Base-by-base conservation (phyloP, 495 filamentous ascomycete species). In the Annulohypoxylon moriforme region DNA sequence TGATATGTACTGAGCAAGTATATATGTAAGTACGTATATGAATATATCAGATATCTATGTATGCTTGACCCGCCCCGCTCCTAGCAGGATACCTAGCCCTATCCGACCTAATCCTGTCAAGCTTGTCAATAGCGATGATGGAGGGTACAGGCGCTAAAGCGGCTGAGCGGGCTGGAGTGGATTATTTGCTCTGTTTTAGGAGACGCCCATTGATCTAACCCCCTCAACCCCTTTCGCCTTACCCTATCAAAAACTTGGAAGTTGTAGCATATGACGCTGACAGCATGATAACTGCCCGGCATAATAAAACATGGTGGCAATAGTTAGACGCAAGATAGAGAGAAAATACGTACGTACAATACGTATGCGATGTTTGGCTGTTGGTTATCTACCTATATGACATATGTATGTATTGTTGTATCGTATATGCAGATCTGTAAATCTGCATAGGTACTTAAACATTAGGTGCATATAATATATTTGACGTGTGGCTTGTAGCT, bases 231-330 rank as follows among this genome's bases (percentile, higher is more conserved):
- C 47, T 56, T 53, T 44, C 40, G 20, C 56, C 27, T 60, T 42
- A 31, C 64, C 70, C 70, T 73, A 73, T 73, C 61, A 68, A 69
- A 64, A 68, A 61, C 65, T 68, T 68, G 70, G 65, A 73, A 68
- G 64, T 53, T 31, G 60, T 65, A 52, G 56, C 64, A 68, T 68
- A 73, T 68, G 70, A 73, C 70, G 70, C 70, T 73, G 69, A 72
- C 69, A 38, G 64, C 63, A 67, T 67, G 59, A 58, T 58, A 72
- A 27, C 63, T 25, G 44, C 13, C 61, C 50, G 53, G 50, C 49
- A 59, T 64, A 33, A 57, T 18, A 42, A 38, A 67, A 64, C 52
- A 64, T 56, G 70, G 70, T 68, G 65, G 70, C 70, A 61, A 65
- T 50, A 60, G 59, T 25, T 38, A 52, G 31, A 44, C 18, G 18